Evolutionary conservation across 2,329 filamentous ascomycete genomes (phyloP), one percentile per base, ranked within the genome.

Genomic region (Colletotrichum higginsianum): DNA sequence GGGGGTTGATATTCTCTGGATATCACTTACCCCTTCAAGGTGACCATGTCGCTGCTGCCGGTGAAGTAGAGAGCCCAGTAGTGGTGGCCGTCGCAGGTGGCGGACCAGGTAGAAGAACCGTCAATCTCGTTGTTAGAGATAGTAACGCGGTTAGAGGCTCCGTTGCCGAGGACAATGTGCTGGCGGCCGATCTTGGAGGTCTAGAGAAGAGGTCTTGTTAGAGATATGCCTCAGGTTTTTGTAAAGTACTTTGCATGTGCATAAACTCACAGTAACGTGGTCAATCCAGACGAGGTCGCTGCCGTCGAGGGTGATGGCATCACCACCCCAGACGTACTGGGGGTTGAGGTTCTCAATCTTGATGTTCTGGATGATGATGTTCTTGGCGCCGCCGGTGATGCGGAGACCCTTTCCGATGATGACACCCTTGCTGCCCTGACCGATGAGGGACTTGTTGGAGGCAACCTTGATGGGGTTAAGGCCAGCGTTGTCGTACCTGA

Each of bases 111-210:
- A 44, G 85, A 85, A 30, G 78, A 77, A 56, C 89, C 89, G 76
- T 91, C 85, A 75, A 91, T 86, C 77, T 89, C 86, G 80, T 78
- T 84, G 85, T 91, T 90, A 75, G 88, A 88, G 78, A 91, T 86
- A 38, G 88, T 89, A 23, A 91, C 86, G 55, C 87, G 86, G 78
- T 84, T 85, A 75, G 84, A 86, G 61, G 87, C 84, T 3, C 78
- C 76, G 77, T 84, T 86, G 71, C 89, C 89, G 61, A 88, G 84
- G 61, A 91, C 89, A 61, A 90, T 86, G 82, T 90, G 86, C 79
- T 91, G 89, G 55, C 89, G 88, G 64, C 87, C 88, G 74, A 90
- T 87, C 55, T 87, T 84, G 62, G 87, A 88, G 61, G 87, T 88
- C 80, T 87, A 35, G 8, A 11, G 9, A 35, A 35, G 30, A 9